A percentile compares a stretch with the other conserved stretches of the same genome.
These are phyloP conservation scores for Mentha longifolia DNA, from an alignment of 257 asterid species.

Conservation along the genomic window DNA sequence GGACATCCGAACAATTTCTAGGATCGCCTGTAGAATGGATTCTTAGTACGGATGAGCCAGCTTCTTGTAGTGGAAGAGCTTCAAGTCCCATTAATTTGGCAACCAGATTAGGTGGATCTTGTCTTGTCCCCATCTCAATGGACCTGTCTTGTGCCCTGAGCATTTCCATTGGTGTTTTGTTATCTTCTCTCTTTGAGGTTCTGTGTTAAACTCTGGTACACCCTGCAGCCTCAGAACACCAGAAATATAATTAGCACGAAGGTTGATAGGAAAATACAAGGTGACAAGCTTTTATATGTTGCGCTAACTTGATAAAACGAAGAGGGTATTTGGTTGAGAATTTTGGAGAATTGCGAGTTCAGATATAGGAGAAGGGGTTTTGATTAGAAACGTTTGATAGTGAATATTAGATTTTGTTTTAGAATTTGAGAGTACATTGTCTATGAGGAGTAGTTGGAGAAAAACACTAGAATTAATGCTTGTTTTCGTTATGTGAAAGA, in stretches of 20 bases:
- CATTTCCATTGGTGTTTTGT: slow-evolving; percentile 77
- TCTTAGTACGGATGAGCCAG: slow-evolving; percentile 52
- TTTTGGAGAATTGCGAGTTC: neutral
- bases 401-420: neutral
- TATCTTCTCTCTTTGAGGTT: slow-evolving; percentile 50
- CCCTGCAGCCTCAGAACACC: slow-evolving; percentile 52
- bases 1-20: slow-evolving; percentile 63
- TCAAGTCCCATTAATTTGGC: slow-evolving; percentile 99
- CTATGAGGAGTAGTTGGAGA: neutral
- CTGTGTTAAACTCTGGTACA: slow-evolving; percentile 52
- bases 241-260: slow-evolving; percentile 23
- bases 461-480: neutral
- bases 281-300: slow-evolving; percentile 11
- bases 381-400: neutral
- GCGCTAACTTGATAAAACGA: slow-evolving; percentile 24
- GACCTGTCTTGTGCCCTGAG: slow-evolving; percentile 87
- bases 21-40: slow-evolving; percentile 53
- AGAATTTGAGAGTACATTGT: neutral
- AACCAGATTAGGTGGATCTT: slow-evolving; percentile 75
- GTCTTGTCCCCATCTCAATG: slow-evolving; percentile 56
- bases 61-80: slow-evolving; percentile 66
- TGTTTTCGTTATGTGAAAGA: neutral
- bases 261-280: slow-evolving; percentile 21
- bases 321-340: neutral
- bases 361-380: neutral